These are phyloP conservation scores for Alternaria sp. DNA, from an alignment of 2,329 filamentous ascomycete species.

Conservation along the genomic window DNA sequence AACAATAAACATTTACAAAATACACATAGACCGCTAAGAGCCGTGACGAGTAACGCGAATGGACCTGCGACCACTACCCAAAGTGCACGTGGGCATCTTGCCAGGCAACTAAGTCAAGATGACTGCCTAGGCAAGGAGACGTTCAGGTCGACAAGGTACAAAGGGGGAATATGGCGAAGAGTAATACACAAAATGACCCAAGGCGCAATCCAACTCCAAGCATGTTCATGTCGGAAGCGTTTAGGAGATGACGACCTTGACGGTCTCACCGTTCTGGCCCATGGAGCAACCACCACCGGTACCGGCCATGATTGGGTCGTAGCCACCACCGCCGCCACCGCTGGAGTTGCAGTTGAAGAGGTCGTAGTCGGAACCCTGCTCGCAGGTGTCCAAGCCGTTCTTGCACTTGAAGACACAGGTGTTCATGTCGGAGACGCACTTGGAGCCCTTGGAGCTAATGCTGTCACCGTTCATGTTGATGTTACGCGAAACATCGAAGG, in stretches of 20 bases:
- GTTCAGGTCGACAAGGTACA: conserved; percentile 23
- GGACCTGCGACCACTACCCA: conserved; percentile 26
- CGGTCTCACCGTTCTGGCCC: conserved; percentile 30
- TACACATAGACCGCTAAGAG: conserved; percentile 28
- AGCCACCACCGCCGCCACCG: conserved; percentile 37
- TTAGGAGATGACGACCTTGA: conserved; percentile 36
- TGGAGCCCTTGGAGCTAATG: conserved; percentile 48
- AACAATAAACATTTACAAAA: conserved; percentile 37
- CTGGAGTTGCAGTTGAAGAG: conserved; percentile 46
- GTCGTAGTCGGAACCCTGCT: conserved; percentile 45
- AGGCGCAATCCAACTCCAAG: conserved; percentile 19
- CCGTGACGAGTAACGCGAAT: conserved; percentile 18
- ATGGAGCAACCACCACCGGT: conserved; percentile 43
- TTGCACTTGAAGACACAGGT: conserved; percentile 55
- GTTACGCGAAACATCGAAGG: conserved; percentile 53
- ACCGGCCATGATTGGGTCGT: conserved; percentile 35
- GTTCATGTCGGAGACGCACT: conserved; percentile 52
- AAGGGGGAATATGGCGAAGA: conserved; percentile 27
- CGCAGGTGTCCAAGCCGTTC: conserved; percentile 40
- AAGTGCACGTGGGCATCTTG: conserved; percentile 26
- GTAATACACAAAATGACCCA: conserved; percentile 20
- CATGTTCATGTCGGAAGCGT: conserved; percentile 4
- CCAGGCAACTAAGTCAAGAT: conserved; percentile 5
- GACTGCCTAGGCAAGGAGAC: conserved; percentile 17
- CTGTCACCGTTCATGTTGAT: conserved; percentile 53